Conservation (phyloP, 345 rosid species). For the Sonneratia caseolaris region DNA sequence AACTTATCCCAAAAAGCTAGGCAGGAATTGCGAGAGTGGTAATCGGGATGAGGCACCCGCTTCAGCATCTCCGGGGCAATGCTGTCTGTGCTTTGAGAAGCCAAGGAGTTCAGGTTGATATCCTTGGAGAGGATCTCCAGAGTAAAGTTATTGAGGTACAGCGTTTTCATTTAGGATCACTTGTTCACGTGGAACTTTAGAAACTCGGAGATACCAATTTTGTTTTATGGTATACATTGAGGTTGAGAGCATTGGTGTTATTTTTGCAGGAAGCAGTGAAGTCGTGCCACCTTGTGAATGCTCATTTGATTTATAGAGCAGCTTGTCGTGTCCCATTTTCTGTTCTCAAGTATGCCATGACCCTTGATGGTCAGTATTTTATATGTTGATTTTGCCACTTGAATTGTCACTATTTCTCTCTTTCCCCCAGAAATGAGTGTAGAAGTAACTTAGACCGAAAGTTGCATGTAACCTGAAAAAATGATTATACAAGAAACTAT, state of each 20-base stretch:
- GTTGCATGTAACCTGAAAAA: neutral
- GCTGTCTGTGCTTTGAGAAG: conserved; percentile 63
- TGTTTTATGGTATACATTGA: no score
- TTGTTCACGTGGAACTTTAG: neutral
- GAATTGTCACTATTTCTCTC: no score
- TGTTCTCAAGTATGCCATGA: conserved; percentile 94
- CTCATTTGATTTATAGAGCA: conserved; percentile 77
- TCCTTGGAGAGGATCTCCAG: conserved; percentile 78
- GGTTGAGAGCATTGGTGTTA: neutral
- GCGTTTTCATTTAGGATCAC: neutral
- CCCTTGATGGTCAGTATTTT: conserved; percentile 68
- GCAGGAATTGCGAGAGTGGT: conserved; percentile 79
- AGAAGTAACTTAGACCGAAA: conserved; percentile 1
- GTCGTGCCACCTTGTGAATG: conserved; percentile 74
- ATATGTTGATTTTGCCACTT: neutral
- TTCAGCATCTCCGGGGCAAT: conserved; percentile 79
- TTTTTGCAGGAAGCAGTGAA: conserved; percentile 63
- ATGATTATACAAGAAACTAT: neutral
- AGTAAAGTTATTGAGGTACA: conserved; percentile 69
- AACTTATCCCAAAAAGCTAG: conserved; percentile 30
- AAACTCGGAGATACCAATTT: no score
- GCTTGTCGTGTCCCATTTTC: conserved; percentile 80
- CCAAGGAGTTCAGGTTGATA: conserved; percentile 75
- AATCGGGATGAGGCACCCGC: conserved; percentile 81
- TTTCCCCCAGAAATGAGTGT: no score